Evolutionary conservation across 768 basidiomycete species (phyloP), one percentile per base, ranked within the genome.

Genomic region (Asterophora lycoperdoides): DNA sequence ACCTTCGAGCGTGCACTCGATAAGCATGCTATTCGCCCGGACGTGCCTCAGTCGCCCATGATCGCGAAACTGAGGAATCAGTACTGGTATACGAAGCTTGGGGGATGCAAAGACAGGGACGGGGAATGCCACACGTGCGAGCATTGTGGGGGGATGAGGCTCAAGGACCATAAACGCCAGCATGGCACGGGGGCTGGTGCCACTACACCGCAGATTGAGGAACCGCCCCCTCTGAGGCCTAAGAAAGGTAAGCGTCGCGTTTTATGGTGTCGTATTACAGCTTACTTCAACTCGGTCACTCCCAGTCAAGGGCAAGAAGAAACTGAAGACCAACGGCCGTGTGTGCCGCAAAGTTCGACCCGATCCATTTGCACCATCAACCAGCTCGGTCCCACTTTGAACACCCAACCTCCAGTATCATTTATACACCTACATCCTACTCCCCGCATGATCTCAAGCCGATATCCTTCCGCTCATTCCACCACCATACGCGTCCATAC

Each of bases 11-110:
- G 54, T 37, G 56, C 56, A 9, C 35, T 58, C 48, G 54, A 58
- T 32, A 58, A 58, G 44, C 52, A 58, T 39, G 48, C 52, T 6
- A 30, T 38, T 6, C 54, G 56, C 8, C 52, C 52, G 13, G 32
- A 45, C 8, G 51, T 45, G 17, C 40, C 42, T 2, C 38, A 56
- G n/a, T 51, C 51, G 6, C 38, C 50, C 5, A 48, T 53, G 32
- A 48, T 58, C 20, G 56, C 45, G 34, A 51, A 23, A 33, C 46
- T 58, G 9, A 50, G 54, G 46, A 56, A 56, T 43, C 48, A 58
- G 19, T 58, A 58, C 41, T 58, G 56, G 56, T 58, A 55, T 37
- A 46, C 34, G 1, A 58, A 55, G 20, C 54, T 58, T n/a, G 56
- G 54, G 23, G 56, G 56, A 5, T 51, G 45, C 15, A 46, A 55